Evolutionary conservation across 1,139 yeast species (phyloP), one percentile per base, ranked within the genome.

Genomic region (Zygoascus meyerae): DNA sequence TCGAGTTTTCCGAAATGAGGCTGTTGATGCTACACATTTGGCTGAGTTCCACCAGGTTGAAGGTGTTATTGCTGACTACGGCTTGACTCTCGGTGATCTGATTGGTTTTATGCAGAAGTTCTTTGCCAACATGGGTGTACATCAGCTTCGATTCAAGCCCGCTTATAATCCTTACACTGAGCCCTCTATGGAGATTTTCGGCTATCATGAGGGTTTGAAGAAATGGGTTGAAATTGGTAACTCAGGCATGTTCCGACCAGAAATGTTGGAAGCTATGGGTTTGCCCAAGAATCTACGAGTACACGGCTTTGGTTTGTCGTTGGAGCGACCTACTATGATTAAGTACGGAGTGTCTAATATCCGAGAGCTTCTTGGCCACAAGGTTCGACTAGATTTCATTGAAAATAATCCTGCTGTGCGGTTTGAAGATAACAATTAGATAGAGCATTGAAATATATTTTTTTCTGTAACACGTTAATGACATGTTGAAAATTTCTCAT

Each of bases 191-290:
- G 99, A 94, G 73, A 92, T 94, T 59, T 94, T 84, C 69, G 94
- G 97, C 48, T 92, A 87, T 83, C 99, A 94, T 71, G 82, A 81
- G 61, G 97, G 96, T 42, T 77, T 94, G 61, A 83, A 78, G 61
- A 92, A 89, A 68, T 94, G 98, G 98, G 98, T 94, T 54, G 99
- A 94, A 74, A 90, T 94, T 63, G 99, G 99, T 68, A 94, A 94
- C 75, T 87, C 97, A 18, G 99, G 98, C 68, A 85, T 94, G 96
- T 94, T 94, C 77, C 82, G 99, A 72, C 98, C 99, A 18, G 99
- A 94, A 70, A 94, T 94, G 99, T 77, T 94, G 67, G 96, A 89
- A 71, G 73, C 96, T 42, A 90, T 92, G 97, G 98, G 98, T 32
- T 77, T 94, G 63, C 98, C 98, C 53, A 83, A 83, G 73, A 85